phyloP scores from a whole-genome alignment of 192 early-diverging fungal species.

The Linnemannia elongata region DNA sequence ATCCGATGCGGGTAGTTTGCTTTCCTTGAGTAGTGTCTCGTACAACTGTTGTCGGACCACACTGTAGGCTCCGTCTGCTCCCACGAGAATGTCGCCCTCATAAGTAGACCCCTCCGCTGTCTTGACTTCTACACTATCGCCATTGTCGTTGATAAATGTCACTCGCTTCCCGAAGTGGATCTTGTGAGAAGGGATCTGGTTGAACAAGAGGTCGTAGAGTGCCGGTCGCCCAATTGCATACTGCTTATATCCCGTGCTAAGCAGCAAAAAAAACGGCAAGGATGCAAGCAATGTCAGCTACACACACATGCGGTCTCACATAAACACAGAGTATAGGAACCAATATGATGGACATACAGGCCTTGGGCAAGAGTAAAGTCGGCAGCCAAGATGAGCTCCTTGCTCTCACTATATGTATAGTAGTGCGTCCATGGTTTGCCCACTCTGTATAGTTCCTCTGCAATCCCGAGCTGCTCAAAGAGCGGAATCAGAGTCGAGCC shows the following conservation, averaged over 20 bases:
- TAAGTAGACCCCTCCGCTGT: constrained; percentile 15
- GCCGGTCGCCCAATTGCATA: constrained; percentile 5
- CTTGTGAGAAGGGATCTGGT: constrained; percentile 2
- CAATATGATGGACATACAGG: not conserved
- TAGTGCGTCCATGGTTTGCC: not conserved
- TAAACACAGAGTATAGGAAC: not conserved
- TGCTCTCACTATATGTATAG: not conserved
- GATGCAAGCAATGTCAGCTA: not conserved
- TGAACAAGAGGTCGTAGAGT: constrained; percentile 5
- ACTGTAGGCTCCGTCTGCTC: constrained; percentile 47
- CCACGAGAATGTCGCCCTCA: constrained; percentile 42
- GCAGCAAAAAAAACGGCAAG: not conserved
- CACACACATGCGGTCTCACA: too few species aligned
- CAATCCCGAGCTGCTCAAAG: not conserved
- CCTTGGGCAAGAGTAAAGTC: not conserved
- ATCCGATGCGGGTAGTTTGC: not conserved
- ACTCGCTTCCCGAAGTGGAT: constrained; percentile 34
- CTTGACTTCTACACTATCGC: constrained; percentile 19
- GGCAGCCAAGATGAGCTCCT: not conserved
- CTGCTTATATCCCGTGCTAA: constrained; percentile 11
- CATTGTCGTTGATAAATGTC: not conserved
- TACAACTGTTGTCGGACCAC: constrained; percentile 22
- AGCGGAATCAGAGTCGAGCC: not conserved
- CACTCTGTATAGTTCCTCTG: not conserved
- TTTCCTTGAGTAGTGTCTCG: not conserved